These are phyloP conservation scores for Boletus vermiculosoides DNA, from an alignment of 768 basidiomycete genomes.

Conservation along the genomic window DNA sequence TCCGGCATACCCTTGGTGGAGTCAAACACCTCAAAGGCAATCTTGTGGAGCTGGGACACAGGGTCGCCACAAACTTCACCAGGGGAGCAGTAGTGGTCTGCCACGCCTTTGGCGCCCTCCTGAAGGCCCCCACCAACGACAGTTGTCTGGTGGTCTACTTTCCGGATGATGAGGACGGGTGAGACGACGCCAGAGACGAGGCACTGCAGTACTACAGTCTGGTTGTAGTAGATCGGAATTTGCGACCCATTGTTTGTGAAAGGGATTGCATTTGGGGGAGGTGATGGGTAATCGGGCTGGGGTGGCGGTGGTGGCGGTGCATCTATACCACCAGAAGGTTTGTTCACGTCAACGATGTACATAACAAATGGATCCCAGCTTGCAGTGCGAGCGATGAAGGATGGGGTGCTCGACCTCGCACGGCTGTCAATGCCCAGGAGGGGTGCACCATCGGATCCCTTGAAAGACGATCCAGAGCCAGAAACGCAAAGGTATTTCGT, in stretches of 20 bases:
- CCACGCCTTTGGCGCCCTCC: slow-evolving; percentile 82
- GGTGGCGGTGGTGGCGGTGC: slow-evolving; percentile 78
- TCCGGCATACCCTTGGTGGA: slow-evolving; percentile 65
- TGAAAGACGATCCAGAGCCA: slow-evolving; percentile 89
- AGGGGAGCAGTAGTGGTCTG: slow-evolving; percentile 76
- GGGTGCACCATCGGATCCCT: slow-evolving; percentile 88
- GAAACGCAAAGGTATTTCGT: slow-evolving; percentile 96
- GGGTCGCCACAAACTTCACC: slow-evolving; percentile 93
- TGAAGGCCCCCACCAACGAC: slow-evolving; percentile 90
- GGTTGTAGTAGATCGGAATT: slow-evolving; percentile 94
- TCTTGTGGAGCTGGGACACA: slow-evolving; percentile 94
- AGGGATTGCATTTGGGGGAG: slow-evolving; percentile 86
- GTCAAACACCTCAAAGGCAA: slow-evolving; percentile 90
- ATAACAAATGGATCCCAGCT: slow-evolving; percentile 96
- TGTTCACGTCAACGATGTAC: slow-evolving; percentile 94
- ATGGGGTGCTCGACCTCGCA: slow-evolving; percentile 69
- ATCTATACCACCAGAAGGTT: slow-evolving; percentile 74
- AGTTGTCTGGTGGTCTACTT: slow-evolving; percentile 86
- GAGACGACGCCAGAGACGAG: slow-evolving; percentile 91
- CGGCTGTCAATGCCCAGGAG: slow-evolving; percentile 78
- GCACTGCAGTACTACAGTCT: slow-evolving; percentile 93
- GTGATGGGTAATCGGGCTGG: slow-evolving; percentile 87
- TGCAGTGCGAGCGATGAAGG: slow-evolving; percentile 85
- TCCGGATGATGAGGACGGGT: slow-evolving; percentile 90
- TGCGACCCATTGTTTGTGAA: slow-evolving; percentile 81